phyloP scores from a whole-genome alignment of 495 filamentous ascomycete genomes.

The Xylaria intraflava region DNA sequence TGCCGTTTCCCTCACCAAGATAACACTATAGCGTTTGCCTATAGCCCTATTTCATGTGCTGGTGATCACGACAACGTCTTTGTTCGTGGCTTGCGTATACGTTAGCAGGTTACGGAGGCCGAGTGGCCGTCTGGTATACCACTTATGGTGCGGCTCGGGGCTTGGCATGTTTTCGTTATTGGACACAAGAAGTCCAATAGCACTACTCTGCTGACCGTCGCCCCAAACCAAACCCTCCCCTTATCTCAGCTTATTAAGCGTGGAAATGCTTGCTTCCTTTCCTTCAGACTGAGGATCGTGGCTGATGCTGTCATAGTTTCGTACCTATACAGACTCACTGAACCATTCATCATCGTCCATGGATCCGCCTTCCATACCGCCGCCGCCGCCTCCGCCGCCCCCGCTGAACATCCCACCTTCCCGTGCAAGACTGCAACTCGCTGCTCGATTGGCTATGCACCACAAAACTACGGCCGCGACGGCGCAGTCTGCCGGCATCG shows the following conservation, averaged over 20 bases:
- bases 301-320: slow-evolving; percentile 34
- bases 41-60: neutral
- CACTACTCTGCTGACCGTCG: too few species aligned
- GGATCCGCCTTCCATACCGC: slow-evolving; percentile 44
- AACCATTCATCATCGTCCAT: slow-evolving; percentile 36
- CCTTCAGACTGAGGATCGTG: neutral
- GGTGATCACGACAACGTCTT: neutral
- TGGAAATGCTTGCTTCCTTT: neutral
- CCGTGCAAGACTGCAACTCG: slow-evolving; percentile 78
- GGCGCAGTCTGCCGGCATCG: slow-evolving; percentile 24
- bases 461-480: slow-evolving; percentile 53
- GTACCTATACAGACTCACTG: slow-evolving; percentile 43
- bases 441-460: slow-evolving; percentile 72
- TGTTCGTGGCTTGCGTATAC: neutral
- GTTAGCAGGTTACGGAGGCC: neutral
- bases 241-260: too few species aligned
- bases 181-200: neutral
- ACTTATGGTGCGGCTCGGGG: neutral
- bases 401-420: slow-evolving; percentile 76
- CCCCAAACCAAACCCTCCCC: too few species aligned
- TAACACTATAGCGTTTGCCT: slow-evolving; percentile 2
- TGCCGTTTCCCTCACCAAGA: slow-evolving; percentile 1
- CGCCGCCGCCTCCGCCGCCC: slow-evolving; percentile 52
- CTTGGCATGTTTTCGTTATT: neutral
- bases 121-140: neutral